Percentiles rank a stretch among this genome's conserved stretches.
Conservation (phyloP, 2,329 filamentous ascomycete genomes). For the Fusarium aywerte region DNA sequence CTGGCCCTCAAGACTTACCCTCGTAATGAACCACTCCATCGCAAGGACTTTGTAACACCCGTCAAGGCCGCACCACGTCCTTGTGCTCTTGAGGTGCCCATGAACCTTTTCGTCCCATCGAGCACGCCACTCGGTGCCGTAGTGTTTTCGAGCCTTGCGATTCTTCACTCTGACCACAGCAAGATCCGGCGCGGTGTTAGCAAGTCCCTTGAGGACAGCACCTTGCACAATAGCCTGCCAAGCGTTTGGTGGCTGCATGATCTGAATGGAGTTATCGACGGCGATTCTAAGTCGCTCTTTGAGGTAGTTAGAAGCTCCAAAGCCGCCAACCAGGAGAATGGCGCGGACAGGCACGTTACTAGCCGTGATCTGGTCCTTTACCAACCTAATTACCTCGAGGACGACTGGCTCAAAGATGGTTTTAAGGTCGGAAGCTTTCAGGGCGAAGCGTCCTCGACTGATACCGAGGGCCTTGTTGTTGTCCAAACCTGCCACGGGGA, state of each 20-base stretch:
- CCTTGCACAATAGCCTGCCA: constrained; percentile 62
- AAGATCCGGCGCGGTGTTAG: constrained; percentile 50
- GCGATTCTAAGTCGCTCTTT: constrained; percentile 53
- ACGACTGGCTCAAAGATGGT: constrained; percentile 59
- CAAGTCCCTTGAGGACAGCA: constrained; percentile 61
- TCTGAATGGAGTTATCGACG: constrained; percentile 50
- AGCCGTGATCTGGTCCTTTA: constrained; percentile 56
- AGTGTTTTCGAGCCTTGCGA: constrained; percentile 57
- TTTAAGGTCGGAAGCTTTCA: constrained; percentile 54
- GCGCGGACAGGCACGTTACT: constrained; percentile 53
- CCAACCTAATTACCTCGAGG: constrained; percentile 55
- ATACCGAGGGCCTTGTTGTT: constrained; percentile 54
- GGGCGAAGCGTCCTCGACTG: constrained; percentile 50
- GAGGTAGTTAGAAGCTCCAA: constrained; percentile 59
- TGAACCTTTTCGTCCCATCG: constrained; percentile 49
- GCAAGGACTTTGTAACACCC: constrained; percentile 53
- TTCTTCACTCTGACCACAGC: constrained; percentile 54
- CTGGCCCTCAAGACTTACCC: constrained; percentile 41
- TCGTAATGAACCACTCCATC: constrained; percentile 59
- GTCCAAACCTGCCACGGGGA: constrained; percentile 55
- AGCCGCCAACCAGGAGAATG: constrained; percentile 59
- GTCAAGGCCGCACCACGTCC: constrained; percentile 52
- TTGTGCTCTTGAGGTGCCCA: constrained; percentile 47
- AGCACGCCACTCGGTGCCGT: constrained; percentile 53
- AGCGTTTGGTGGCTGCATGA: constrained; percentile 59